These are phyloP conservation scores for Lodderomyces oxycetoniae DNA, from an alignment of 1,139 yeast species.

Conservation along the genomic window DNA sequence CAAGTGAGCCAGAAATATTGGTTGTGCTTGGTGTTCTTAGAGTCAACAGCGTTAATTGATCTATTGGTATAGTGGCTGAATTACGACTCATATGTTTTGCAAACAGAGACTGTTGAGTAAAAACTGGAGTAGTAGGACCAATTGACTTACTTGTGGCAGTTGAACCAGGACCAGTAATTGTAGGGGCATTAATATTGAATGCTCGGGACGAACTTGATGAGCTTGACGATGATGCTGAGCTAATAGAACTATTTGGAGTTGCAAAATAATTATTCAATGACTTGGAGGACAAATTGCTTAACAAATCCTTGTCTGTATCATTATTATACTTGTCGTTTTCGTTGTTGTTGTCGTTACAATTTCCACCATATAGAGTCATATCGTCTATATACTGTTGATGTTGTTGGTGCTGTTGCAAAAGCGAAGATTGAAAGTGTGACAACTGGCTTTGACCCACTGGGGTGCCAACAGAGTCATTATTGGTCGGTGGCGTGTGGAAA, in stretches of 20 bases:
- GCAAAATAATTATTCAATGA: constrained; percentile 12
- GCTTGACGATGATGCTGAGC: constrained; percentile 10
- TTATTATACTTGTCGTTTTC: constrained; percentile 1
- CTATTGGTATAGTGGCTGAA: constrained; percentile 21
- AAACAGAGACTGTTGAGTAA: constrained; percentile 3
- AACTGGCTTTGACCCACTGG: neutral
- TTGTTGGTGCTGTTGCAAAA: constrained; percentile 2
- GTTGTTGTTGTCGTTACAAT: constrained; percentile 3
- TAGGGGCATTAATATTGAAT: constrained; percentile 1
- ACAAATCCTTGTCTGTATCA: constrained; percentile 8
- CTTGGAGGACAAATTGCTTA: constrained; percentile 12
- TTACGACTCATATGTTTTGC: constrained; percentile 12
- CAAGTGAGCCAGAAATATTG: neutral
- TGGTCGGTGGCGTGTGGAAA: neutral
- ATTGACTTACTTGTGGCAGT: constrained; percentile 5
- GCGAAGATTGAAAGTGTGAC: neutral
- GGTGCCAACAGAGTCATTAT: too few relatives aligned
- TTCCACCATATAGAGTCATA: neutral
- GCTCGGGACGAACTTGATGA: constrained; percentile 8
- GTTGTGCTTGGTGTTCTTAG: constrained; percentile 15
- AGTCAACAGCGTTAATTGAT: constrained; percentile 29
- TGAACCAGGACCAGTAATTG: constrained; percentile 2
- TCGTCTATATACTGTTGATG: constrained; percentile 1
- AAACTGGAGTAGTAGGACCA: constrained; percentile 7
- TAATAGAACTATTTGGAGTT: constrained; percentile 8